Evolutionary conservation across 768 basidiomycete species (phyloP).

Genomic region (Tulasnella sp.): DNA sequence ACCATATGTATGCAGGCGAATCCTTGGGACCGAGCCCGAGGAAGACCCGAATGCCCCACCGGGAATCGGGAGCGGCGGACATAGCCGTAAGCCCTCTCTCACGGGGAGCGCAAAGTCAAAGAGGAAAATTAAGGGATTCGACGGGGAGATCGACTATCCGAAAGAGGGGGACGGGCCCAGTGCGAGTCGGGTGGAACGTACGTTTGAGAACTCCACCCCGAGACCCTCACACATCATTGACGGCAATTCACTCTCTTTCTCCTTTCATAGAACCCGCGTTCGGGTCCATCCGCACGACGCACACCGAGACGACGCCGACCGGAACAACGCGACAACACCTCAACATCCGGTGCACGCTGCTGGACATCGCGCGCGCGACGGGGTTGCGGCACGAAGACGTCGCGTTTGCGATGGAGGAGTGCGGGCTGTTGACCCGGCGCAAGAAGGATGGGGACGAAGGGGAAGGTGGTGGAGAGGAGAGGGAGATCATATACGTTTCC

Average conservation of each 20-base stretch:
- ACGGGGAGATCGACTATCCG: conserved; percentile 19
- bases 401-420: conserved; percentile 80
- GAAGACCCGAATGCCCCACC: not conserved
- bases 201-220: conserved; percentile 24
- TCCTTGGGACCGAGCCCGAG: conserved; percentile 4
- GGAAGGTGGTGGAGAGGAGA: not conserved
- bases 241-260: not conserved
- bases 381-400: conserved; percentile 77
- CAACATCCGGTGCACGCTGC: conserved; percentile 57
- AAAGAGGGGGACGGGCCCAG: conserved; percentile 23
- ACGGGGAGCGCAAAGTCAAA: conserved; percentile 17
- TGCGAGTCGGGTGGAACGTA: conserved; percentile 29
- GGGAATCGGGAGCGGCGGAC: not conserved
- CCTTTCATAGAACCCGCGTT: conserved; percentile 2
- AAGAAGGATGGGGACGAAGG: conserved; percentile 17
- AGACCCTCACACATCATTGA: conserved; percentile 29
- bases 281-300: conserved; percentile 36
- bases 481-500: conserved; percentile 40
- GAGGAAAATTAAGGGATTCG: conserved; percentile 14
- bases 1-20: not conserved
- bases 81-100: conserved; percentile 43
- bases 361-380: conserved; percentile 65
- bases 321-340: conserved; percentile 64
- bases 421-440: conserved; percentile 54
- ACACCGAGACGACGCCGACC: conserved; percentile 46